These are phyloP conservation scores for Xylariomycetidae sp. DNA, from an alignment of 2,329 filamentous ascomycete genomes.

Conservation along the genomic window DNA sequence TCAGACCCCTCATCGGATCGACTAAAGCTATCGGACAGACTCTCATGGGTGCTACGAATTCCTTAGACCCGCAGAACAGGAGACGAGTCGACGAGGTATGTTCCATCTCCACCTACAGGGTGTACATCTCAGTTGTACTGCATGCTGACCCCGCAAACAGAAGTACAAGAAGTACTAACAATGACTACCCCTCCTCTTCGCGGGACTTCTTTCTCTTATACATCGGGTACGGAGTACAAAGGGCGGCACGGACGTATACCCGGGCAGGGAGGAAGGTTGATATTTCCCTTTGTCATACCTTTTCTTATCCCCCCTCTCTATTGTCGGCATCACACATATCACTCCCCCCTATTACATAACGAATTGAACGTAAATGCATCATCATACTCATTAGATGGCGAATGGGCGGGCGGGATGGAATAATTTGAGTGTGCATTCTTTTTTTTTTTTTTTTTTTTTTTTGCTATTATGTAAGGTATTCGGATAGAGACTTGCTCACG, in stretches of 20 bases:
- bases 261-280: too few species aligned
- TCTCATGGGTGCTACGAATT: constrained; percentile 86
- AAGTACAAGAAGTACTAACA: constrained; percentile 9
- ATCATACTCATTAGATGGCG: neutral
- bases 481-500: too few species aligned
- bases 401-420: neutral
- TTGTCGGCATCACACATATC: too few species aligned
- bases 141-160: constrained; percentile 10
- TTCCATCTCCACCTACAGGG: constrained; percentile 22
- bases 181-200: neutral
- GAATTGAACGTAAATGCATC: too few species aligned
- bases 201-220: neutral
- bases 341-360: too few species aligned
- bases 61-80: constrained; percentile 77
- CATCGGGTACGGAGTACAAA: too few species aligned
- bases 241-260: too few species aligned
- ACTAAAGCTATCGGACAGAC: constrained; percentile 86
- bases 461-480: too few species aligned
- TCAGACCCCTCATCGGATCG: constrained; percentile 85
- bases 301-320: too few species aligned
- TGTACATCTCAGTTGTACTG: neutral
- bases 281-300: too few species aligned
- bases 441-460: neutral
- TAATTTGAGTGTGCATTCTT: neutral
- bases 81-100: constrained; percentile 85